Base-by-base conservation (phyloP, 345 rosid genomes). In the Limnanthes douglasii region DNA sequence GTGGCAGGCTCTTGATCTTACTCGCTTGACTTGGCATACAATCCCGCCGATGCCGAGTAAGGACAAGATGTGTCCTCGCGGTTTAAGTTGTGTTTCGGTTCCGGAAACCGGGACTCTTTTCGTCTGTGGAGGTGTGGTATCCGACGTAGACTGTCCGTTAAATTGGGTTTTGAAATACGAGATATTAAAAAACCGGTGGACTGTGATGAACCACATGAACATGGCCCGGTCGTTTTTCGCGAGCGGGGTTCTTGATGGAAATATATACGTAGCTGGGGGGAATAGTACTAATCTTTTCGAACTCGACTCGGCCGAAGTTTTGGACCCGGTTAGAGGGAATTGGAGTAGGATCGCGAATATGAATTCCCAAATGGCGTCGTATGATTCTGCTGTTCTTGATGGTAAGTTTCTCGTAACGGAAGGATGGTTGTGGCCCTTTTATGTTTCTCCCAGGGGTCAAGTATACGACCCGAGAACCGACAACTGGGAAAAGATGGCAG, bases 361-460 rank as follows among this genome's bases (percentile, higher is more conserved):
- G 96, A 77, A 77, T 3, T 44, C 83, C 1, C 63, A 72, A 25
- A 85, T 85, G 96, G 75, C 85, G 12, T 69, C 90, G 7, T 85
- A 77, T 28, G 86, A 85, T 52, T 55, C 93, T 11, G 86, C 90
- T 0, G 93, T 85, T 46, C 66, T 80, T 11, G 60, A 73, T 12
- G 93, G 96, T 24, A 80, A 74, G 51, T 78, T 85, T 27, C 66
- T 80, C 10, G 90, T 85, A 6, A 80, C 96, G 0, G 93, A 80
- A 65, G 96, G 96, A 35, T 85, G 96, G 96, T 44, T 85, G 46
- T 85, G 93, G 93, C 96, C 96, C 1, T 85, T 85, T 46, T 59
- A 60, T 34, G 79, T 79, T 16, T 76, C 86, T 20, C 96, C 93
- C 0, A 56, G 96, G 38, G 96, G 96, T 34, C 93, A 72, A 43